Evolutionary conservation across 805 yeast species (phyloP).

Genomic region (Candida alai): DNA sequence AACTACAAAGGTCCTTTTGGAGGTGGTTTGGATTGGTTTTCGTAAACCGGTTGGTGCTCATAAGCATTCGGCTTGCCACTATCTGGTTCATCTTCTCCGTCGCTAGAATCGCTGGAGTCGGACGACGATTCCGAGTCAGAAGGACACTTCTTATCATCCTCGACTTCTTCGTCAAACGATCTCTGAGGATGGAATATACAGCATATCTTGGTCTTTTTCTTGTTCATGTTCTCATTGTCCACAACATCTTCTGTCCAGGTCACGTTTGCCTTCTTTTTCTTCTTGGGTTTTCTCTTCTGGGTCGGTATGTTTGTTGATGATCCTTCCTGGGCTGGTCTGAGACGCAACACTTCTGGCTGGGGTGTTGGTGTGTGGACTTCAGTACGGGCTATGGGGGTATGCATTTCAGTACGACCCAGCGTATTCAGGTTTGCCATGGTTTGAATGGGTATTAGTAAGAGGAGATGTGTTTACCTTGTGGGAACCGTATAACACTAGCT

Average conservation of each 20-base stretch:
- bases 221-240: conserved; percentile 86
- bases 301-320: conserved; percentile 2
- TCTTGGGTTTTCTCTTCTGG: conserved; percentile 2
- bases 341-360: no score
- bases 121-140: conserved; percentile 20
- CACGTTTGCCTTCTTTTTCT: conserved; percentile 49
- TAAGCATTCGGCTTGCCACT: conserved; percentile 68
- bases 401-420: no score
- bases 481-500: no score
- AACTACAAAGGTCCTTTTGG: no score
- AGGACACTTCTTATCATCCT: conserved; percentile 28
- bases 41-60: conserved; percentile 76
- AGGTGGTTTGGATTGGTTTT: conserved; percentile 13
- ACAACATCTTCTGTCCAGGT: conserved; percentile 83
- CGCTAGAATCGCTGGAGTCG: conserved; percentile 31
- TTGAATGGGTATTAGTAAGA: no score
- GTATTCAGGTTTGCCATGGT: no score
- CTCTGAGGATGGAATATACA: conserved; percentile 72
- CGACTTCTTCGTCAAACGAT: conserved; percentile 11
- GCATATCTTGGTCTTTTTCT: conserved; percentile 88
- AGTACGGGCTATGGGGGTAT: no score
- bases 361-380: no score
- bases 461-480: no score
- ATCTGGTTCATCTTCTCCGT: conserved; percentile 13
- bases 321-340: no score